Evolutionary conservation across 129 eudicot genomes (phyloP), one percentile per base, ranked within the genome.

Genomic region (Lactuca saligna): DNA sequence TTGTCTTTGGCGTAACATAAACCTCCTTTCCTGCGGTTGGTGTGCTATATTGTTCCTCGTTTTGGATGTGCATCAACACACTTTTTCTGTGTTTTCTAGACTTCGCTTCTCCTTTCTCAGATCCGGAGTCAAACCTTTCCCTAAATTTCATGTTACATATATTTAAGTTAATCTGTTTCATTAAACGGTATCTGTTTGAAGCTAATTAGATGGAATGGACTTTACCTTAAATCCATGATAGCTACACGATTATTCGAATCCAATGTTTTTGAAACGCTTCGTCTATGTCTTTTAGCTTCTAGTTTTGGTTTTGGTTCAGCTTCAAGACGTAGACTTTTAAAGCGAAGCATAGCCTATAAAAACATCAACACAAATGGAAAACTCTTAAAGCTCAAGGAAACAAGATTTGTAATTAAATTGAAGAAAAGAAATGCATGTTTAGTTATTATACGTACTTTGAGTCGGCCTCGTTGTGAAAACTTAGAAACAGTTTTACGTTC

Each of bases 391-490:
- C 50, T 33, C 11, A 60, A 12, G 54, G 2, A 67, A 20, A 15
- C 5, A 58, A 39, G 4, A 75, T 0, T 42, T 61, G 33, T 25
- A 31, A 39, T 16, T 32, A 8, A 50, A 51, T 17, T 3, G 8
- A 58, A 39, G 53, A 31, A 46, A 48, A 17, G 44, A 61, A 37
- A 68, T 68, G 44, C 16, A 37, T 67, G 32, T 7, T 55, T 12
- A 20, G 35, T 46, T 50, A 44, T 35, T 63, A n/a, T n/a, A n/a
- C n/a, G n/a, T n/a, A 88, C 98, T 77, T 88, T 83, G 58, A 92
- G 79, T 14, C 85, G 95, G n/a, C 85, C 89, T 49, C 83, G 78
- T 10, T 92, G 91, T 33, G 87, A 71, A 71, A 92, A 92, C 35
- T 72, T 79, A 16, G 98, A 82, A n/a, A 88, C 96, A 0, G 81